Evolutionary conservation across 1,284 basidiomycete species (phyloP), one percentile per base, ranked within the genome.

Genomic region (Ceratorhiza oryzae-sativae): DNA sequence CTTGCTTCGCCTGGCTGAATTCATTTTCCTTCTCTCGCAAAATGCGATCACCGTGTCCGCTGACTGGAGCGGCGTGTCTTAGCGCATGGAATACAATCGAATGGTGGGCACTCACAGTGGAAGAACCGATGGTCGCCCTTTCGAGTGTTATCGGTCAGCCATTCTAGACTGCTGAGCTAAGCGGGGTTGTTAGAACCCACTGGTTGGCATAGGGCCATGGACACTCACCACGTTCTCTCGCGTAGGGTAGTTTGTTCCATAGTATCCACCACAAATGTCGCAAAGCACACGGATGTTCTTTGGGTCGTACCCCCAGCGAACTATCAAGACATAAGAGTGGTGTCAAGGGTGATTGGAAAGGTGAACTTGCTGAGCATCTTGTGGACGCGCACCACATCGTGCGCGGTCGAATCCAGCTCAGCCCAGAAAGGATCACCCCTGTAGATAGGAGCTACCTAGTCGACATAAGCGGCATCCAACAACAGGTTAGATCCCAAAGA

Each of bases 11-110:
- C 30, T 53, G 48, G 10, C 30, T n/a, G 8, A 27, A 20, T 20
- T 65, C 62, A 13, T 39, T 51, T 5, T 56, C 53, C n/a, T 56
- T 51, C 3, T 56, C 53, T 10, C 36, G 53, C 8, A 39, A 5
- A 18, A 51, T 32, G 12, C 49, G 46, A 1, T 34, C 34, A 6
- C 62, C 62, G 36, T 65, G 62, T 15, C 62, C 62, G 39, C 62
- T 65, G 13, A 65, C 62, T 65, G n/a, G 18, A 30, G n/a, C 3
- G 42, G 18, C 3, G 3, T 9, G 3, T 18, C 3, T 10, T 45
- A 10, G 13, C 8, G 13, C 8, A 39, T 39, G 36, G 36, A 62
- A 20, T 3, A 49, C 10, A 3, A 3, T 1, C 48, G n/a, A 12
- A n/a, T 20, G 10, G 10, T 49, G 1, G 23, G 45, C 27, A 34